These are phyloP conservation scores for Rutstroemia sp. DNA, from an alignment of 2,329 filamentous ascomycete species.

Conservation along the genomic window DNA sequence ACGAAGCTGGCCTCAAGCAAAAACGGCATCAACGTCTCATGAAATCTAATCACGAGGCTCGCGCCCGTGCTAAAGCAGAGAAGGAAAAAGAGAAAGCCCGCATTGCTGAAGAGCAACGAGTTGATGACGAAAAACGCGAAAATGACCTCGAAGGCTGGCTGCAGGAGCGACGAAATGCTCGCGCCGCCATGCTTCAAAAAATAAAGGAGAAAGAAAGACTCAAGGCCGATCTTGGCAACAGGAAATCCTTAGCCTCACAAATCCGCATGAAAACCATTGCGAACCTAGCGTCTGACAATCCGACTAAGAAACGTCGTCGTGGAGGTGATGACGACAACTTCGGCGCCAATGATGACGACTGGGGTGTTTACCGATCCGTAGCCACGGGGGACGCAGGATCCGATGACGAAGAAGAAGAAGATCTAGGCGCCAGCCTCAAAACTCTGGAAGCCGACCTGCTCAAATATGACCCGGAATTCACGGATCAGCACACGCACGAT, in stretches of 20 bases:
- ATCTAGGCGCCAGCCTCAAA: slow-evolving; percentile 67
- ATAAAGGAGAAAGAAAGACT: slow-evolving; percentile 92
- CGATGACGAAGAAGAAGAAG: slow-evolving; percentile 88
- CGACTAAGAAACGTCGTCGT: slow-evolving; percentile 73
- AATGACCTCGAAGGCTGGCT: slow-evolving; percentile 85
- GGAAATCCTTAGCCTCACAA: slow-evolving; percentile 91
- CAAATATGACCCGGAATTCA: slow-evolving; percentile 79
- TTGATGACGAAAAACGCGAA: slow-evolving; percentile 76
- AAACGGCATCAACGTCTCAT: slow-evolving; percentile 88
- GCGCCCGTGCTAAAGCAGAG: slow-evolving; percentile 88
- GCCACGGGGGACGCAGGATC: slow-evolving; percentile 77
- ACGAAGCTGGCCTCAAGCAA: slow-evolving; percentile 83
- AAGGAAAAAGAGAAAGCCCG: slow-evolving; percentile 90
- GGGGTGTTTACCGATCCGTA: slow-evolving; percentile 93
- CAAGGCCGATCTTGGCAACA: slow-evolving; percentile 90
- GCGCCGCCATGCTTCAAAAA: slow-evolving; percentile 63
- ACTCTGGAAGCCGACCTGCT: slow-evolving; percentile 78
- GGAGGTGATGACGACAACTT: slow-evolving; percentile 94
- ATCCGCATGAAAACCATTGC: slow-evolving; percentile 98
- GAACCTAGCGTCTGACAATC: slow-evolving; percentile 85
- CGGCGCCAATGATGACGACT: slow-evolving; percentile 94
- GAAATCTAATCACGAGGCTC: slow-evolving; percentile 91
- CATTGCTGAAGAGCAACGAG: slow-evolving; percentile 71
- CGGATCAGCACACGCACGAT: slow-evolving; percentile 84
- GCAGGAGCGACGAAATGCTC: slow-evolving; percentile 67